Evolutionary conservation across 1,284 basidiomycete species (phyloP).

Genomic region (Leccinum subrobustum): DNA sequence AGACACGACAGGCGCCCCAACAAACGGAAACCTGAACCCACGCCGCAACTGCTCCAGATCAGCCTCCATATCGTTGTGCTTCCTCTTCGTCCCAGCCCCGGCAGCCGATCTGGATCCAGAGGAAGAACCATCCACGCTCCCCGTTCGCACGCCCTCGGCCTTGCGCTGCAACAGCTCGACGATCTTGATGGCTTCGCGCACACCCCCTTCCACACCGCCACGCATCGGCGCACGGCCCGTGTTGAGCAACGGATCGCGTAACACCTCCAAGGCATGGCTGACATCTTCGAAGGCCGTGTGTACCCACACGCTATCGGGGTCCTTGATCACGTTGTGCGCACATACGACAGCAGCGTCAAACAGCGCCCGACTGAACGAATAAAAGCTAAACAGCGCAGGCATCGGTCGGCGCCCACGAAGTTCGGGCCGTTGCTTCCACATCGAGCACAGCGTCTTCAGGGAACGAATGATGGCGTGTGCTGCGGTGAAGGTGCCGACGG

Average conservation of each 20-base stretch:
- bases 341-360: conserved; percentile 64
- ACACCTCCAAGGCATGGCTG: conserved; percentile 47
- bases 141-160: conserved; percentile 38
- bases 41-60: conserved; percentile 31
- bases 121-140: conserved; percentile 9
- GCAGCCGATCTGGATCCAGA: background rate
- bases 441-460: conserved; percentile 41
- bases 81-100: conserved; percentile 49
- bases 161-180: conserved; percentile 50
- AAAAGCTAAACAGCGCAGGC: conserved; percentile 53
- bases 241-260: conserved; percentile 36
- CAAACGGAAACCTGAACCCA: conserved; percentile 49
- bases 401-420: conserved; percentile 25
- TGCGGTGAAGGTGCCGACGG: conserved; percentile 56
- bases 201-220: conserved; percentile 36
- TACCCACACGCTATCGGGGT: conserved; percentile 47
- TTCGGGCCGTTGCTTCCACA: conserved; percentile 37
- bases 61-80: conserved; percentile 48
- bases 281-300: conserved; percentile 50
- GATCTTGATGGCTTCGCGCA: conserved; percentile 43
- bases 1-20: conserved; percentile 39
- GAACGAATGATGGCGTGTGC: conserved; percentile 59
- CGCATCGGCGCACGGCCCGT: conserved; percentile 32
- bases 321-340: conserved; percentile 55
- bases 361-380: conserved; percentile 56